These are phyloP conservation scores for Periconia sp. DNA, from an alignment of 2,329 filamentous ascomycete genomes.

Conservation along the genomic window DNA sequence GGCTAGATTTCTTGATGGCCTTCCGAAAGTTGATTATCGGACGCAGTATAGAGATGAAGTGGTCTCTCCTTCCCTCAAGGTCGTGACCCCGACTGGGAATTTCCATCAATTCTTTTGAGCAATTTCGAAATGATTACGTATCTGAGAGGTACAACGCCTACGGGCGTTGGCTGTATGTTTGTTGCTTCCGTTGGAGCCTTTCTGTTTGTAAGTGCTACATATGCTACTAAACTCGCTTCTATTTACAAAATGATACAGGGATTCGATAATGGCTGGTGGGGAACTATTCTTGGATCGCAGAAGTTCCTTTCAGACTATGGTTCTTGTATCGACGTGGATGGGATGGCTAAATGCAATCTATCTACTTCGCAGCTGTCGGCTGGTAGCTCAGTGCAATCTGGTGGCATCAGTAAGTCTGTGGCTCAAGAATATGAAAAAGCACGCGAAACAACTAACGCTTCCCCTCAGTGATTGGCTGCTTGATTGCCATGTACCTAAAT, in stretches of 20 bases:
- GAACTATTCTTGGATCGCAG: constrained; percentile 12
- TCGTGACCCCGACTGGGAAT: no score
- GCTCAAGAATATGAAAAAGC: not conserved
- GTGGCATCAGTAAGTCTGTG: constrained; percentile 6
- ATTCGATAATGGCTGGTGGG: constrained; percentile 15
- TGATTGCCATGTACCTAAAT: constrained; percentile 12
- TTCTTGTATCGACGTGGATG: constrained; percentile 6
- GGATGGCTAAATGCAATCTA: constrained; percentile 7
- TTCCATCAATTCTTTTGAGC: not conserved
- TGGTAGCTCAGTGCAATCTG: constrained; percentile 10
- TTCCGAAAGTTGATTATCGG: not conserved
- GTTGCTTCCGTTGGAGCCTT: constrained; percentile 11
- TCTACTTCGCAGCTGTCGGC: constrained; percentile 10
- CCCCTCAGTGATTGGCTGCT: constrained; percentile 10
- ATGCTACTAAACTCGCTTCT: not conserved
- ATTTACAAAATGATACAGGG: not conserved
- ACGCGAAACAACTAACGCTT: not conserved
- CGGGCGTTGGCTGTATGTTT: constrained; percentile 5
- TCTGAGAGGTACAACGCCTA: not conserved
- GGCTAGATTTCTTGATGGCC: not conserved
- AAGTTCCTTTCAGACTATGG: constrained; percentile 11
- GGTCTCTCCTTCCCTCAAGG: no score
- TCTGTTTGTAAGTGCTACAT: constrained; percentile 4
- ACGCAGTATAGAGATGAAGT: no score
- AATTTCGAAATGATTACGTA: not conserved